These are phyloP conservation scores for Neoboletus magnificus DNA, from an alignment of 768 basidiomycete species.

Conservation along the genomic window DNA sequence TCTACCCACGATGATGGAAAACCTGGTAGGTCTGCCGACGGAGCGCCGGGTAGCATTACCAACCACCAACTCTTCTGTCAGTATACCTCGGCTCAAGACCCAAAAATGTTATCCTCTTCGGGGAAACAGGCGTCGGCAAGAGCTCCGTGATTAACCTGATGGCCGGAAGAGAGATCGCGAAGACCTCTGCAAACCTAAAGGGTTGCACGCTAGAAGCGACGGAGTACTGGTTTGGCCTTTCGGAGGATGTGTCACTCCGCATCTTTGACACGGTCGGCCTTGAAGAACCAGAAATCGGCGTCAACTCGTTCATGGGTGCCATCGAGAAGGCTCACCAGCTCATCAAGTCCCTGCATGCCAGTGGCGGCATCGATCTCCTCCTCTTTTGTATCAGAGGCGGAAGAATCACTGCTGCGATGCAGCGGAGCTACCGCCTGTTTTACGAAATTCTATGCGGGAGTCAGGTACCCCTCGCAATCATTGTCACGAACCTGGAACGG, in stretches of 20 bases:
- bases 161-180: neutral
- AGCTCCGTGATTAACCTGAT: constrained; percentile 10
- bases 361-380: constrained; percentile 14
- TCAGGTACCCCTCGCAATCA: constrained; percentile 8
- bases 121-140: constrained; percentile 9
- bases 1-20: too few relatives aligned
- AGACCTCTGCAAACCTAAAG: neutral
- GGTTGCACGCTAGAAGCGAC: neutral
- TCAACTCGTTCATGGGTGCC: constrained; percentile 1
- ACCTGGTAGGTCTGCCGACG: neutral
- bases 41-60: neutral
- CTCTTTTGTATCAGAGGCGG: constrained; percentile 10
- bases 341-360: neutral
- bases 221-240: neutral
- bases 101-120: constrained; percentile 6
- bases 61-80: neutral
- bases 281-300: constrained; percentile 6
- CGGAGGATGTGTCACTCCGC: neutral
- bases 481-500: constrained; percentile 9
- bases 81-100: neutral
- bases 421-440: constrained; percentile 13
- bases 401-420: constrained; percentile 1
- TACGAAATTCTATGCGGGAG: constrained; percentile 7
- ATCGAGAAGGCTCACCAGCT: constrained; percentile 11
- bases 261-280: constrained; percentile 12